Conservation (phyloP, 208 protist species). For the Blastocrithidia nonstop region DNA sequence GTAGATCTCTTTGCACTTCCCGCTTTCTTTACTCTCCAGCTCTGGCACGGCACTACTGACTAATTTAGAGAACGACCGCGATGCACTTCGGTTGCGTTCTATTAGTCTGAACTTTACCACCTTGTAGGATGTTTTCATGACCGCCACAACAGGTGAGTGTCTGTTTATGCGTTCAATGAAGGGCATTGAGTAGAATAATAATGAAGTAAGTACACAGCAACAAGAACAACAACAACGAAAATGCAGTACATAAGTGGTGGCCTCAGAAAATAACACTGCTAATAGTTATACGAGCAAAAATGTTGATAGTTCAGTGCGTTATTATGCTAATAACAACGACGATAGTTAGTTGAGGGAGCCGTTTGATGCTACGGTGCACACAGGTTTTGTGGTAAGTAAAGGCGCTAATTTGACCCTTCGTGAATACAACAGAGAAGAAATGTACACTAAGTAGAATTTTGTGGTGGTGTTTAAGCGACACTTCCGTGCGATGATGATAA, state of each 20-base stretch:
- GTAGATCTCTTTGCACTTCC: conserved; percentile 57
- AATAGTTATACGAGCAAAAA: no score
- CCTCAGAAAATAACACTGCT: no score
- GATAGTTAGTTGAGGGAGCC: no score
- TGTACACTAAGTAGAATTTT: conserved; percentile 10
- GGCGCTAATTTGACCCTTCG: neutral
- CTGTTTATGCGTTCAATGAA: conserved; percentile 6
- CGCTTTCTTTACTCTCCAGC: conserved; percentile 24
- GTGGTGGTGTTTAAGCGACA: conserved; percentile 25
- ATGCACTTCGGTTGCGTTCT: conserved; percentile 25
- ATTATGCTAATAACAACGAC: neutral
- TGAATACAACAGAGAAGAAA: conserved; percentile 3
- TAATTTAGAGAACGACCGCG: conserved; percentile 15
- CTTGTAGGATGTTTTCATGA: conserved; percentile 74
- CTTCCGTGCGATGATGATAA: conserved; percentile 56
- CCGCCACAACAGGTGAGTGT: conserved; percentile 9
- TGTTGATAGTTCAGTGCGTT: no score
- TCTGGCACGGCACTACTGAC: conserved; percentile 28
- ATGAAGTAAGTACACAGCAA: neutral
- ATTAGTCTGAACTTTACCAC: conserved; percentile 58
- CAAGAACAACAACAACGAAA: conserved; percentile 1
- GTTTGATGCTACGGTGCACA: no score
- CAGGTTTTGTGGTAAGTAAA: no score
- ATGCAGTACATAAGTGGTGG: no score
- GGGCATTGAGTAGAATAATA: neutral